These are phyloP conservation scores for Celoporthe dispersa DNA, from an alignment of 2,329 filamentous ascomycete genomes.

Conservation along the genomic window DNA sequence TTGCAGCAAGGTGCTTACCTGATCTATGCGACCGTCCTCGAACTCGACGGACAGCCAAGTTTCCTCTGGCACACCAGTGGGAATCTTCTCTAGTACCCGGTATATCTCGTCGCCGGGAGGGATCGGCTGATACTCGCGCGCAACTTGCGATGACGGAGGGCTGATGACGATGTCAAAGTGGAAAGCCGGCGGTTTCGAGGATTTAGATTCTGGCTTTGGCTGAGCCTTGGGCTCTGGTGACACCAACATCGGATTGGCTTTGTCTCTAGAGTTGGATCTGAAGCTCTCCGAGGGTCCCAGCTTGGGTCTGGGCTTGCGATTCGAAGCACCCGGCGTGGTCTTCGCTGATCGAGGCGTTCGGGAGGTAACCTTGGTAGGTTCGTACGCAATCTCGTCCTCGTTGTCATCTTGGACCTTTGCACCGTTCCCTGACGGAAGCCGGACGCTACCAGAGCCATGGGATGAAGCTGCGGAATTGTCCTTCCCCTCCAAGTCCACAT, in stretches of 20 bases:
- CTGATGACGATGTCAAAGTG: constrained; percentile 38
- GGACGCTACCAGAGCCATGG: not conserved
- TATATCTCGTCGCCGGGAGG: constrained; percentile 45
- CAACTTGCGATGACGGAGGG: constrained; percentile 34
- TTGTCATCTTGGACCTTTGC: constrained; percentile 16
- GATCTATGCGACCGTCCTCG: constrained; percentile 49
- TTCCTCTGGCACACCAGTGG: constrained; percentile 34
- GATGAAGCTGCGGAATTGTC: not conserved
- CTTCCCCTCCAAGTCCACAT: not conserved
- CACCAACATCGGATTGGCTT: not conserved
- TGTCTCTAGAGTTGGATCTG: not conserved
- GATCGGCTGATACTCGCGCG: constrained; percentile 31
- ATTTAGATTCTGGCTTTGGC: constrained; percentile 24
- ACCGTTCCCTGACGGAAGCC: not conserved
- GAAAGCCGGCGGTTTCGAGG: constrained; percentile 17
- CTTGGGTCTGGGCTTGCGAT: not conserved
- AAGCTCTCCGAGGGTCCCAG: not conserved
- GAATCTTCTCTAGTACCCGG: constrained; percentile 40
- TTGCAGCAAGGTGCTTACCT: constrained; percentile 44
- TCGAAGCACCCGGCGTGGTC: not conserved
- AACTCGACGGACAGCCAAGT: constrained; percentile 47
- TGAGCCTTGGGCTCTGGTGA: constrained; percentile 25
- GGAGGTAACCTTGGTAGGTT: constrained; percentile 27
- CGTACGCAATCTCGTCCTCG: constrained; percentile 27
- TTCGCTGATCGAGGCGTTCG: constrained; percentile 4